Evolutionary conservation across 2,329 filamentous ascomycete genomes (phyloP).

Genomic region (Pseudogymnoascus sp.): DNA sequence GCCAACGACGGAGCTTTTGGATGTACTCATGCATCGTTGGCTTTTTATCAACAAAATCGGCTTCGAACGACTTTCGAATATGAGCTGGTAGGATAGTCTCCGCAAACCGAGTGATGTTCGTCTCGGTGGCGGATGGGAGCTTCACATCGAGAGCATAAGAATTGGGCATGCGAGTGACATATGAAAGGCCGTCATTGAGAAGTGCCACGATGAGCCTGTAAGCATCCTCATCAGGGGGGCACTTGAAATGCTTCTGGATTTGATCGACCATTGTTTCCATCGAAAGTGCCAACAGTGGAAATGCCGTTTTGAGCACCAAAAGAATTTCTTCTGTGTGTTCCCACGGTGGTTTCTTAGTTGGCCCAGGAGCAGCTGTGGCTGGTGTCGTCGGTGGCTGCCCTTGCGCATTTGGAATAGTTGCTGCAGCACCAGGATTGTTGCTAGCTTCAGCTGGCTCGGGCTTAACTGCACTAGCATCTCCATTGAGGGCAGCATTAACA

Average conservation of each 20-base stretch:
- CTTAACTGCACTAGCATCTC: conserved; percentile 16
- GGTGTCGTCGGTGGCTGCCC: conserved; percentile 29
- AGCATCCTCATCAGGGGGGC: conserved; percentile 93
- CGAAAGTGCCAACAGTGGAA: conserved; percentile 86
- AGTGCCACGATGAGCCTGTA: conserved; percentile 96
- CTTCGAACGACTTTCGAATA: conserved; percentile 92
- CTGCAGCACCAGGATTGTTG: conserved; percentile 13
- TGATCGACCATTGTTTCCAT: conserved; percentile 99
- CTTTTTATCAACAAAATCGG: conserved; percentile 91
- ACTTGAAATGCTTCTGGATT: conserved; percentile 98
- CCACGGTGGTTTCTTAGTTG: conserved; percentile 70
- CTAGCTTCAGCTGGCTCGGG: conserved; percentile 21
- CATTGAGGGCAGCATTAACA: conserved; percentile 16
- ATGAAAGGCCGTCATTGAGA: conserved; percentile 88
- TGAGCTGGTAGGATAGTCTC: conserved; percentile 92
- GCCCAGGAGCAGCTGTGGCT: conserved; percentile 19
- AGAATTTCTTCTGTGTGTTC: conserved; percentile 95
- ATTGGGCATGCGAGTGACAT: conserved; percentile 77
- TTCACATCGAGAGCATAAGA: conserved; percentile 89
- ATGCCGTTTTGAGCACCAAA: conserved; percentile 90
- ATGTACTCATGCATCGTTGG: conserved; percentile 99
- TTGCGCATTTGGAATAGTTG: conserved; percentile 24
- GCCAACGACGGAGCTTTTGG: conserved; percentile 89
- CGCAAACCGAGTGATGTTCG: conserved; percentile 92
- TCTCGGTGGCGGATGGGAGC: conserved; percentile 80